Base-by-base conservation (phyloP, 306 rosid species). In the Hippophae tibetana region DNA sequence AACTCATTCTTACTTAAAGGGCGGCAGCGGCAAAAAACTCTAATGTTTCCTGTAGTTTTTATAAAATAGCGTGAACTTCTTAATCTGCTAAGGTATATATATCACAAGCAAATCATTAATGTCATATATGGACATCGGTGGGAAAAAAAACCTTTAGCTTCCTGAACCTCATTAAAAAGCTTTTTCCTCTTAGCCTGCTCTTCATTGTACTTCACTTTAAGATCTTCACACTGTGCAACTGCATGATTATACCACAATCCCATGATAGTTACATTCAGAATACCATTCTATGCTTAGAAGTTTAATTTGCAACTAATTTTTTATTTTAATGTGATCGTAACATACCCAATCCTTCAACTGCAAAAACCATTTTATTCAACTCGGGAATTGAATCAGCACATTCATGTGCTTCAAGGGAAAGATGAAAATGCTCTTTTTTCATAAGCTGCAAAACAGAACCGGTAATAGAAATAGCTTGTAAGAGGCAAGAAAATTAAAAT, bases 21-120 rank as follows among this genome's bases (percentile, higher is more conserved):
- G 47, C 96, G 96, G 45, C 96, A 89, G 26, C 96, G 96, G 64
- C 96, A 89, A 70, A 81, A 89, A 50, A 89, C 96, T 71, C 96
- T 81, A 14, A 89, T 89, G 76, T 81, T 89, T 56, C 96, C 96
- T 89, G 68, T 57, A 78, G 58, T 46, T 46, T 23, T 23, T 9
- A 61, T n/a, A 58, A 54, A 23, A 8, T 56, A 7, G 14, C 12
- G 13, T 54, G 56, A 31, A 61, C 55, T 44, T 46, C 52, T 42
- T 13, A 54, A 46, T 64, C 26, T 47, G 50, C 13, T 61, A n/a
- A 44, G 43, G 62, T n/a, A 47, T 41, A 66, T 50, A 66, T 26
- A 42, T 8, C 43, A 58, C 47, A 58, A 31, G 52, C 10, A 18
- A 18, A 52, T 10, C 3, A 9, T 40, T 60, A 18, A 43, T 41